Evolutionary conservation across 169 alveolate genomes (phyloP).

Genomic region (Cryptosporidium bovis): DNA sequence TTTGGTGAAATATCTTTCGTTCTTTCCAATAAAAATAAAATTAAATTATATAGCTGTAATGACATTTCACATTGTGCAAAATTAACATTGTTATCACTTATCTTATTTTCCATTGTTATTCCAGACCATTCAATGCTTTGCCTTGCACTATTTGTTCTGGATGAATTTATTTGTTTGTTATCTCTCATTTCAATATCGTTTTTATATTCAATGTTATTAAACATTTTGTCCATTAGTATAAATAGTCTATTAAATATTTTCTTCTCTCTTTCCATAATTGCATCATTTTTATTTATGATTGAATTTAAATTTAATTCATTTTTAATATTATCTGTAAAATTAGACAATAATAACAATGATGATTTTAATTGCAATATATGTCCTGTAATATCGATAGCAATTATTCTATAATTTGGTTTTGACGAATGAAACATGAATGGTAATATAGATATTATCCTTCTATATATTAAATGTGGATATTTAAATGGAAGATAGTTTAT

Average conservation of each 20-base stretch:
- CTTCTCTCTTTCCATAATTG: slow-evolving; percentile 5
- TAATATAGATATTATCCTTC: slow-evolving; percentile 56
- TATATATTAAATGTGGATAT: slow-evolving; percentile 43
- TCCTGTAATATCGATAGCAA: slow-evolving; percentile 50
- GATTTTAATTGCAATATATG: slow-evolving; percentile 46
- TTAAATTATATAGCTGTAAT: slow-evolving; percentile 24
- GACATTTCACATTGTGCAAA: slow-evolving; percentile 67
- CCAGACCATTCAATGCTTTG: slow-evolving; percentile 74
- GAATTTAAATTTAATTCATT: not conserved
- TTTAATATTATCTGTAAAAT: not conserved
- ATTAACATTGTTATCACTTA: not conserved
- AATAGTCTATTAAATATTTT: slow-evolving; percentile 4
- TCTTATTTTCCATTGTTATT: slow-evolving; percentile 12
- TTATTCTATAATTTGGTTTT: slow-evolving; percentile 41
- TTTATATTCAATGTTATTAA: not conserved
- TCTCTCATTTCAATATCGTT: not conserved
- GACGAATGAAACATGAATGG: slow-evolving; percentile 59
- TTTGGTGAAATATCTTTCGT: slow-evolving; percentile 53
- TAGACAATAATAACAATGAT: slow-evolving; percentile 18
- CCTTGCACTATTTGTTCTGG: slow-evolving; percentile 65
- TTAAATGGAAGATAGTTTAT: slow-evolving; percentile 21
- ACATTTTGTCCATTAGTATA: not conserved
- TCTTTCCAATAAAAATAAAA: slow-evolving; percentile 29
- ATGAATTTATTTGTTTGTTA: slow-evolving; percentile 11
- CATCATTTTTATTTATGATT: not conserved